These are phyloP conservation scores for Lycium barbarum DNA, from an alignment of 257 asterid species.

Conservation along the genomic window DNA sequence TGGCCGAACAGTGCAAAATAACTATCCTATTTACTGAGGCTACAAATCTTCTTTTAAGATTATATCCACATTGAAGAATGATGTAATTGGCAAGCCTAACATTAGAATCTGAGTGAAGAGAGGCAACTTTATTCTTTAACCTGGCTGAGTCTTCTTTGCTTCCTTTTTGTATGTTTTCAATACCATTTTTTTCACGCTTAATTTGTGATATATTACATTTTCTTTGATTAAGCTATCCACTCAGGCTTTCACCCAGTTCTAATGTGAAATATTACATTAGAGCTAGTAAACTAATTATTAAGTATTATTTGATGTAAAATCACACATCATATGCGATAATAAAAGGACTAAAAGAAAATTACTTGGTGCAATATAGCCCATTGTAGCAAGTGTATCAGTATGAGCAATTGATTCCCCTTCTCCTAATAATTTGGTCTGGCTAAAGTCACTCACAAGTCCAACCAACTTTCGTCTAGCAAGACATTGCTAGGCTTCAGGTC, in stretches of 20 bases:
- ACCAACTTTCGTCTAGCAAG: constrained; percentile 19
- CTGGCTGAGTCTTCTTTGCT: no score
- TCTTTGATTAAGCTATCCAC: not conserved
- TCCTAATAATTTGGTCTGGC: not conserved
- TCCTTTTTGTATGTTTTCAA: not conserved
- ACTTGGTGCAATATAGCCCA: constrained; percentile 27
- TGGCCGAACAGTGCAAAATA: no score
- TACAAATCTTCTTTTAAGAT: no score
- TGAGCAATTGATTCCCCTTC: constrained; percentile 3
- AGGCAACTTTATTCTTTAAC: no score
- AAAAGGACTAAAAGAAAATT: not conserved
- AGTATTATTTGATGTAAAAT: not conserved
- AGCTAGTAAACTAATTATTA: not conserved
- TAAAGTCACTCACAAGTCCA: constrained; percentile 28
- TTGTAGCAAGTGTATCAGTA: not conserved
- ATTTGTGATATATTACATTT: not conserved
- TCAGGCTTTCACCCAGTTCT: not conserved
- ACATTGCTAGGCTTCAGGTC: not conserved
- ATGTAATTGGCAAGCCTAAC: no score
- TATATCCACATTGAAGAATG: no score
- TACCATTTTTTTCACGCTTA: not conserved
- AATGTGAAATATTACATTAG: not conserved
- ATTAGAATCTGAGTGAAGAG: no score
- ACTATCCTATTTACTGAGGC: no score
- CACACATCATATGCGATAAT: not conserved